Evolutionary conservation across 176 grass and related monocot genomes (phyloP), one percentile per base, ranked within the genome.

Genomic region (Sorghum bicolor): DNA sequence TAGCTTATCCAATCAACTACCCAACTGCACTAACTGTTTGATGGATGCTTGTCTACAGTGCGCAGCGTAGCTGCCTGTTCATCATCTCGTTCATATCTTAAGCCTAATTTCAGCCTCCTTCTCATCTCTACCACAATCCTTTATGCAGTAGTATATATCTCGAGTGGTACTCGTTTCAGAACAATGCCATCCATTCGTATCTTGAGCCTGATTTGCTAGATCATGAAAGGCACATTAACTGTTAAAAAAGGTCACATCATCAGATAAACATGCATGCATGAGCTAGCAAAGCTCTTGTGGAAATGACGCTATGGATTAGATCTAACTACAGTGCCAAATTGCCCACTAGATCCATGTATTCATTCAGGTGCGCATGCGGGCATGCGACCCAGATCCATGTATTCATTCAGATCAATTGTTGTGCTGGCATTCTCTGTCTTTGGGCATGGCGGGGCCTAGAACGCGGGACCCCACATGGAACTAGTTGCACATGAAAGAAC

Each of bases 381-480:
- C n/a, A n/a, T n/a, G n/a, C n/a, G n/a, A n/a, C n/a, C n/a, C n/a
- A n/a, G n/a, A n/a, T n/a, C n/a, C n/a, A n/a, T n/a, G n/a, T n/a
- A n/a, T n/a, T n/a, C n/a, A n/a, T n/a, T n/a, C n/a, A n/a, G n/a
- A n/a, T n/a, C 29, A 70, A 28, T 65, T 78, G 57, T 5, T 57
- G 14, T 39, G 83, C 45, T 90, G 79, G 73, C 41, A 31, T 83
- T 90, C 4, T 47, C 60, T 86, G 84, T 69, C 60, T 14, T 61
- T 72, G 48, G 79, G 67, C 77, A 67, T 43, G 24, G 31, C 30
- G 11, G 7, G 15, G 6, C 38, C 24, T 3, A n/a, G n/a, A n/a
- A n/a, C n/a, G 22, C 22, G 14, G n/a, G 66, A 53, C 24, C 40
- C 33, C 78, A 76, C 20, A 68, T 55, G 25, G 19, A 75, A 68